Evolutionary conservation across 441 rosid species (phyloP).

Genomic region (Isatis lusitanica): DNA sequence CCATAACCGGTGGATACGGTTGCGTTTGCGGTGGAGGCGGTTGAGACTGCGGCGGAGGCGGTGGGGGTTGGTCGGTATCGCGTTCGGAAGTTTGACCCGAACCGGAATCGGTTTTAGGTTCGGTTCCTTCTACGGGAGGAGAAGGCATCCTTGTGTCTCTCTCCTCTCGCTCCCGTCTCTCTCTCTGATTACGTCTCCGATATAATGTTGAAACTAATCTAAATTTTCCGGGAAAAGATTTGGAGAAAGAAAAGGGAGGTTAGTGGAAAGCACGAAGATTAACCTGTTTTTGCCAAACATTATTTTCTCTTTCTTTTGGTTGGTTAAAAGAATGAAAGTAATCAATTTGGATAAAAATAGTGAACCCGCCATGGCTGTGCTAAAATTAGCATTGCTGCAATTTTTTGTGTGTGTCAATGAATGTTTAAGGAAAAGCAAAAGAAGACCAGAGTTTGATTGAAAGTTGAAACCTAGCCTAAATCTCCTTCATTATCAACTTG

Average conservation of each 20-base stretch:
- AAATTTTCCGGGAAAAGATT: neutral
- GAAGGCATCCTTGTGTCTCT: slow-evolving; percentile 36
- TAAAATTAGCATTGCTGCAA: slow-evolving; percentile 27
- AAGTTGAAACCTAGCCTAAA: neutral
- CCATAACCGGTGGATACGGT: slow-evolving; percentile 36
- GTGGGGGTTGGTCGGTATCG: slow-evolving; percentile 16
- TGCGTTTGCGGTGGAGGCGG: slow-evolving; percentile 21
- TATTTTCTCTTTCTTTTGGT: neutral
- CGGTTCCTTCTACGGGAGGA: slow-evolving; percentile 32
- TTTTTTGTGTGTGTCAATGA: neutral
- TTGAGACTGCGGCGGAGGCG: slow-evolving; percentile 17
- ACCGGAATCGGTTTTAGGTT: slow-evolving; percentile 25
- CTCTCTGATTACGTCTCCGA: neutral
- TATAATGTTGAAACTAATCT: neutral
- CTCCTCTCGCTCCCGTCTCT: slow-evolving; percentile 4
- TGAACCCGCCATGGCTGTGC: slow-evolving; percentile 19
- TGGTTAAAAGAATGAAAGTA: slow-evolving; percentile 11
- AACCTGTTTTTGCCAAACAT: neutral
- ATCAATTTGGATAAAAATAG: slow-evolving; percentile 33
- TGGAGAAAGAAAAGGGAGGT: slow-evolving; percentile 14
- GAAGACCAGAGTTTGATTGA: neutral
- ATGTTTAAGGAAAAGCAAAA: neutral
- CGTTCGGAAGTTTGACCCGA: slow-evolving; percentile 31
- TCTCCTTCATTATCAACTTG: neutral
- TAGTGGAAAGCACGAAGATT: slow-evolving; percentile 30